A percentile compares a stretch with the other conserved stretches of the same genome.
These are phyloP conservation scores for Ganoderma multipileum DNA, from an alignment of 1,284 basidiomycete species.

Conservation along the genomic window DNA sequence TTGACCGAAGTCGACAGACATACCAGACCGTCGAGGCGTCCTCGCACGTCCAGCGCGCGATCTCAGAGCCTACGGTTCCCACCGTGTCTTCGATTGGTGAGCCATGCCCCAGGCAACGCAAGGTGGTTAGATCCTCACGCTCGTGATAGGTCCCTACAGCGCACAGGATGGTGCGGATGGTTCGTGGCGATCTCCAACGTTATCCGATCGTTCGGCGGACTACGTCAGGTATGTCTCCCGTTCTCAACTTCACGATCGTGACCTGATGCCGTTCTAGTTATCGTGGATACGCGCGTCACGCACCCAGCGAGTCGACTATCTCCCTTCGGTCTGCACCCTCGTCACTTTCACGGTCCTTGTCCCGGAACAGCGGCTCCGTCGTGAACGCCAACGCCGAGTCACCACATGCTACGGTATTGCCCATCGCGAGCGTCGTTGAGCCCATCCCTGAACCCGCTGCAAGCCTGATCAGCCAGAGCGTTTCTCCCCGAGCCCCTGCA, in stretches of 20 bases:
- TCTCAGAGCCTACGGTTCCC: constrained; percentile 29
- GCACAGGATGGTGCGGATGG: constrained; percentile 8
- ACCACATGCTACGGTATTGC: background rate
- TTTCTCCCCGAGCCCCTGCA: constrained; percentile 4
- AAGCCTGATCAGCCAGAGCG: constrained; percentile 19
- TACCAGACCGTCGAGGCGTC: constrained; percentile 30
- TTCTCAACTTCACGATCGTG: background rate
- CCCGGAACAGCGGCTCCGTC: background rate
- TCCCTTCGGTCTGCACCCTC: constrained; percentile 24
- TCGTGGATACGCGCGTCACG: constrained; percentile 12
- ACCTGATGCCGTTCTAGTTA: background rate
- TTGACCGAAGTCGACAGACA: constrained; percentile 5
- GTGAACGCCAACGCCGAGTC: background rate
- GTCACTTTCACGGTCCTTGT: constrained; percentile 8
- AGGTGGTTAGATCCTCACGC: background rate
- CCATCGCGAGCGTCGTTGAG: background rate
- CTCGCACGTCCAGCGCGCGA: constrained; percentile 28
- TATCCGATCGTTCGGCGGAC: constrained; percentile 25
- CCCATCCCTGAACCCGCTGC: background rate
- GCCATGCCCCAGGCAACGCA: background rate
- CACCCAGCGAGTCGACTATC: constrained; percentile 26
- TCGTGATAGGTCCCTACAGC: constrained; percentile 1
- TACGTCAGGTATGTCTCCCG: constrained; percentile 12
- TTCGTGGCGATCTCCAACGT: constrained; percentile 24
- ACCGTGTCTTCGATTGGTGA: constrained; percentile 26